These are phyloP conservation scores for Fusarium sarcochroum DNA, from an alignment of 2,329 filamentous ascomycete genomes.

Conservation along the genomic window DNA sequence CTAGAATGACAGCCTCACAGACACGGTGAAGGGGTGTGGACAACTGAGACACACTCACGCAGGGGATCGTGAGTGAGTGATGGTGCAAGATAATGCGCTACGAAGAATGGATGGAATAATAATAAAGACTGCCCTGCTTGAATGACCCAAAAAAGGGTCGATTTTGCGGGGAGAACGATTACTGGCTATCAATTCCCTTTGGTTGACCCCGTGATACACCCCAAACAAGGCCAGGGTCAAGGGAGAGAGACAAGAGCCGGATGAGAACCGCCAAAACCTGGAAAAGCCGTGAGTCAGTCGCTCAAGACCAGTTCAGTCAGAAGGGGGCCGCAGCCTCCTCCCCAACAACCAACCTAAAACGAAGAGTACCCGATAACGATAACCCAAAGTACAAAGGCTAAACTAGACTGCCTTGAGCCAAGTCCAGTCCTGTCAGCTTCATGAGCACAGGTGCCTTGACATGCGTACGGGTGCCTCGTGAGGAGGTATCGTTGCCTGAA, in stretches of 20 bases:
- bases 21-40: conserved; percentile 19
- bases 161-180: conserved; percentile 26
- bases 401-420: conserved; percentile 30
- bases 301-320: neutral
- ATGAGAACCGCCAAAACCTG: conserved; percentile 19
- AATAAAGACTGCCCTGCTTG: neutral
- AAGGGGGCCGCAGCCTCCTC: conserved; percentile 21
- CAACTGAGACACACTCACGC: conserved; percentile 40
- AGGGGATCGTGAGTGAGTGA: conserved; percentile 30
- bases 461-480: conserved; percentile 17
- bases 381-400: conserved; percentile 1
- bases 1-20: conserved; percentile 33
- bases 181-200: conserved; percentile 28
- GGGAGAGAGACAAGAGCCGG: conserved; percentile 8
- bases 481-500: conserved; percentile 37
- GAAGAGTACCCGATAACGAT: conserved; percentile 19
- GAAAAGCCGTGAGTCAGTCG: conserved; percentile 19
- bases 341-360: conserved; percentile 2
- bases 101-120: neutral
- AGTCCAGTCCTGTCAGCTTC: conserved; percentile 11
- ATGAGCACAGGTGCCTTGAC: neutral
- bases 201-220: conserved; percentile 41
- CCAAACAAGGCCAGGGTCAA: conserved; percentile 14
- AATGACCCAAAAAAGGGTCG: conserved; percentile 10
- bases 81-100: neutral